Conservation (phyloP, 1,284 basidiomycete species). For the Rhodotorula sp. region DNA sequence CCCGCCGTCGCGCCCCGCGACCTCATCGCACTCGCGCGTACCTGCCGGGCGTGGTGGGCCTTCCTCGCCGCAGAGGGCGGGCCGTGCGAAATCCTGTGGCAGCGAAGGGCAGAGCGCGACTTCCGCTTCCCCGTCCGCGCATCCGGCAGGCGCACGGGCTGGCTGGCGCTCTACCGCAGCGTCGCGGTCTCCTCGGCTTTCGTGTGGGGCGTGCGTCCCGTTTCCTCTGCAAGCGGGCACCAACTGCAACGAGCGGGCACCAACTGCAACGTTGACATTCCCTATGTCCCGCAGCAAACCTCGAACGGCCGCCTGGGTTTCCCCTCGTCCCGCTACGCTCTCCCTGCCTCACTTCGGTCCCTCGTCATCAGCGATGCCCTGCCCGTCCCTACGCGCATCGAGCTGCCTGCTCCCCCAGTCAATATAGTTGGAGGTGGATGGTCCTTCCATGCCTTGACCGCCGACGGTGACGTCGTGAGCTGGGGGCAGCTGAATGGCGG, state of each 20-base stretch:
- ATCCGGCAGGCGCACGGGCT: conserved; percentile 27
- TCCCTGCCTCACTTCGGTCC: conserved; percentile 12
- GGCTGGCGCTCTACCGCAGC: conserved; percentile 13
- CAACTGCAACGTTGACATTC: neutral
- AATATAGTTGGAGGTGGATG: conserved; percentile 32
- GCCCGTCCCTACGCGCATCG: conserved; percentile 31
- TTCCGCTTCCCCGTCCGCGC: conserved; percentile 28
- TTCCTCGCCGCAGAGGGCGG: conserved; percentile 16
- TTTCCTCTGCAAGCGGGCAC: neutral
- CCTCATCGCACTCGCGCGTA: conserved; percentile 11
- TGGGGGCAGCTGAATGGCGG: conserved; percentile 36
- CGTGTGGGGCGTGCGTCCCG: conserved; percentile 26
- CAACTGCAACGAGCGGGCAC: neutral
- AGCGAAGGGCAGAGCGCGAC: conserved; percentile 10
- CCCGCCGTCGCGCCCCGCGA: conserved; percentile 7
- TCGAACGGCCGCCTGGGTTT: conserved; percentile 1
- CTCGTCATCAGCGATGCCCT: conserved; percentile 30
- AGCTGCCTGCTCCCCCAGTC: conserved; percentile 21
- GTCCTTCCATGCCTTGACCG: conserved; percentile 36
- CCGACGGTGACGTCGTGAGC: conserved; percentile 17
- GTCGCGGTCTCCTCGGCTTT: conserved; percentile 1
- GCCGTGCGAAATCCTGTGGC: conserved; percentile 33
- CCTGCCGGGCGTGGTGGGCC: conserved; percentile 5
- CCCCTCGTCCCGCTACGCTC: conserved; percentile 18
- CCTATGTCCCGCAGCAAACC: neutral